Evolutionary conservation across 345 rosid species (phyloP), one percentile per base, ranked within the genome.

Genomic region (Capsella bursapastoris): DNA sequence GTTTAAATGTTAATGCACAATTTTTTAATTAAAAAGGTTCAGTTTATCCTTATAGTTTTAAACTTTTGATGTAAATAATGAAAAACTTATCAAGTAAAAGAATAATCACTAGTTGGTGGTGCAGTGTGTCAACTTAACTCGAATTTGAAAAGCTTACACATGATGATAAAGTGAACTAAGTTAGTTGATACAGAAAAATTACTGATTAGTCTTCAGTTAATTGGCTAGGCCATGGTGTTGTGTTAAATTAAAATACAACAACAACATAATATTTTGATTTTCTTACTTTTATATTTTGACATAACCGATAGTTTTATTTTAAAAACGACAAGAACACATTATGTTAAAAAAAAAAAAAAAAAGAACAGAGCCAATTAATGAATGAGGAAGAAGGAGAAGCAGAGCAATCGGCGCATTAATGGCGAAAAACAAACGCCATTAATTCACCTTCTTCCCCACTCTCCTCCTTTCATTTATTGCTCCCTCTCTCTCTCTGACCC

Each of bases 321-420:
- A 4, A 7, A 22, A 61, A 55, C 18, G 61, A 52, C 44, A 64
- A 73, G 47, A 40, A 6, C 47, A 37, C 57, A 34, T 63, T 5
- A 52, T 22, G 38, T 44, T 3, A 3, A 8, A 14, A 22, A 40
- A 58, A 53, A 62, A 56, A 64, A 62, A 57, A 56, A 27, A 73
- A 55, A 72, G 63, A 68, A 51, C 70, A 72, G 32, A 75, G 73
- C 48, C 28, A 68, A 75, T 59, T 51, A 75, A 75, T 75, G 63
- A 78, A 80, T 70, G 69, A 69, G 14, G 78, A 57, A 61, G 51
- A 69, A 79, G 77, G 52, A 75, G 83, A 51, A 27, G 75, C 78
- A 78, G 81, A 66, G 73, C 78, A 59, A 67, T 72, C 78, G 72
- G 64, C 67, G 82, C 84, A 87, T 84, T 89, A 82, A 87, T 84